phyloP scores from a whole-genome alignment of 2,329 filamentous ascomycete species.

The Neobulgaria alba region DNA sequence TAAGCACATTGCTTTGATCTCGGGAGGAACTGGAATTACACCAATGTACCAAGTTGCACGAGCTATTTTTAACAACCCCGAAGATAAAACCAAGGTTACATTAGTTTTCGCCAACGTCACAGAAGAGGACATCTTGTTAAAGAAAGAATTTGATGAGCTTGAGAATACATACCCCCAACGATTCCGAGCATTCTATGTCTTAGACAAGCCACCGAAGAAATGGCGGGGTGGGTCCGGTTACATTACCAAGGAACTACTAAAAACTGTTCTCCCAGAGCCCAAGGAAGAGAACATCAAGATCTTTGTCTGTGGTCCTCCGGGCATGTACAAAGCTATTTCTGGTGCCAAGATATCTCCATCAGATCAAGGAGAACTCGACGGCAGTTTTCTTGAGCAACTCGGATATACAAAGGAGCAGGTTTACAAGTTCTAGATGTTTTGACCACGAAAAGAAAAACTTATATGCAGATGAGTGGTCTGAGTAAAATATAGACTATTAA shows the following conservation, averaged over 20 bases:
- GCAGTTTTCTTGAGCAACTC: slow-evolving; percentile 71
- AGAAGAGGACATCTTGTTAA: slow-evolving; percentile 87
- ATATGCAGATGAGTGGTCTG: no score
- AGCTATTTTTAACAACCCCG: slow-evolving; percentile 89
- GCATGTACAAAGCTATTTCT: slow-evolving; percentile 86
- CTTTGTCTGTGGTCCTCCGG: slow-evolving; percentile 91
- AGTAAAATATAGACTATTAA: slow-evolving; percentile 7
- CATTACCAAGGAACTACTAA: slow-evolving; percentile 85
- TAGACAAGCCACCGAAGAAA: slow-evolving; percentile 73
- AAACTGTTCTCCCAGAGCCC: slow-evolving; percentile 89
- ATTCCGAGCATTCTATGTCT: slow-evolving; percentile 89
- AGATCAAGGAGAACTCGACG: slow-evolving; percentile 81
- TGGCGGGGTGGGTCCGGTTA: slow-evolving; percentile 72
- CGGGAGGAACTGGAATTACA: slow-evolving; percentile 94
- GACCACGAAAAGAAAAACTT: no score
- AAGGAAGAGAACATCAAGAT: slow-evolving; percentile 90
- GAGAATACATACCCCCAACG: slow-evolving; percentile 94
- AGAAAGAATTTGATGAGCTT: slow-evolving; percentile 72
- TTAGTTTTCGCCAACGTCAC: slow-evolving; percentile 85
- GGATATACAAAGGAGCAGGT: slow-evolving; percentile 85
- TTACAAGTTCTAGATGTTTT: slow-evolving; percentile 69
- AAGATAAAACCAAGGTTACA: slow-evolving; percentile 96
- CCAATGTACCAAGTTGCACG: slow-evolving; percentile 95
- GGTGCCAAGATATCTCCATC: slow-evolving; percentile 84
- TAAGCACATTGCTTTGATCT: slow-evolving; percentile 75